Percentiles rank a stretch among this genome's conserved stretches.
phyloP scores from a whole-genome alignment of 306 rosid genomes.

The Benincasa hispida region DNA sequence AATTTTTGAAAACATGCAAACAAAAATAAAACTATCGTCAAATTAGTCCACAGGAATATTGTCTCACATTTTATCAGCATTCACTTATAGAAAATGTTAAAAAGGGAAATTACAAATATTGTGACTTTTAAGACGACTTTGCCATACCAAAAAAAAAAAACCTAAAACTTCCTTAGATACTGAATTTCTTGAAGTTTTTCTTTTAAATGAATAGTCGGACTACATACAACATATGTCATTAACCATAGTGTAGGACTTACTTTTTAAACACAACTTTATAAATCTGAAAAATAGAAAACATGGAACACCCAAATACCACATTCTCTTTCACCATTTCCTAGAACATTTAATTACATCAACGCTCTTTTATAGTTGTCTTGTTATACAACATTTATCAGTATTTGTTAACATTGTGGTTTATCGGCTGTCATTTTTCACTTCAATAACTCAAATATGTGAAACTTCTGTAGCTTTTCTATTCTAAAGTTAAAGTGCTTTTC shows the following conservation, averaged over 20 bases:
- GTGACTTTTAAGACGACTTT: too few species aligned
- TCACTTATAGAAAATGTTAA: too few species aligned
- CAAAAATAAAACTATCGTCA: not conserved
- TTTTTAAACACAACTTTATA: not conserved
- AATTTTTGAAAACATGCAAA: not conserved
- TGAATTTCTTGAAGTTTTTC: not conserved
- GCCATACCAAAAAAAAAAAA: too few species aligned
- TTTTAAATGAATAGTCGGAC: not conserved
- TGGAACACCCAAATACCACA: not conserved
- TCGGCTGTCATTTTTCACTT: not conserved
- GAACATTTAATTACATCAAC: not conserved
- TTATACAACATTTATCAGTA: not conserved
- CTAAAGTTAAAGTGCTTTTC: not conserved
- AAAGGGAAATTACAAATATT: too few species aligned
- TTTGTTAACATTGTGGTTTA: not conserved
- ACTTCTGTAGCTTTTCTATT: not conserved
- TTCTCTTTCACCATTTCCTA: not conserved
- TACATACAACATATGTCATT: not conserved
- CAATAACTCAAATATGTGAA: not conserved
- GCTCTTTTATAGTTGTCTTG: not conserved
- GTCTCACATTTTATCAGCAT: not conserved
- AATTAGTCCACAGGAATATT: not conserved
- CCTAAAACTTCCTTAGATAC: too few species aligned
- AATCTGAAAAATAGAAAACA: not conserved
- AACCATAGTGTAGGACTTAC: not conserved